A percentile compares a stretch with the other conserved stretches of the same genome.
phyloP scores from a whole-genome alignment of 164 flowering plant genomes.

The Euptelea pleiosperma region DNA sequence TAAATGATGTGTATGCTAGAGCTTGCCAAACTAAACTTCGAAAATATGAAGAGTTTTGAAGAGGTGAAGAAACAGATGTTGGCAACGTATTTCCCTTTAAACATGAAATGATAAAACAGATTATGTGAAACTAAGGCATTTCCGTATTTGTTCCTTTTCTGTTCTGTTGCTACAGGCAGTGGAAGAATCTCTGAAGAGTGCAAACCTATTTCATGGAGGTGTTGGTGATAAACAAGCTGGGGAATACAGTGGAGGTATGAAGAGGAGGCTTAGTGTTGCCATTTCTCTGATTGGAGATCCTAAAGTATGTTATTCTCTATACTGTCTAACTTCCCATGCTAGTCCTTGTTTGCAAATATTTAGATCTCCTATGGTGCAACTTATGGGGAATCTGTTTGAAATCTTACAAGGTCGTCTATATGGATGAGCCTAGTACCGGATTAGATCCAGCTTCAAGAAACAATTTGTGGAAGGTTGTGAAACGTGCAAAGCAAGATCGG shows the following conservation, averaged over 20 bases:
- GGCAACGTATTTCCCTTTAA: too few relatives aligned
- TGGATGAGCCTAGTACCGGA: conserved; percentile 60
- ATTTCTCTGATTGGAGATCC: conserved; percentile 88
- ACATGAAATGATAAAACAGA: too few relatives aligned
- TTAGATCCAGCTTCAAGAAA: conserved; percentile 75
- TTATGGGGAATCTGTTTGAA: not conserved
- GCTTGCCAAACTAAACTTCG: too few relatives aligned
- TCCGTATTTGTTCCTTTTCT: not conserved
- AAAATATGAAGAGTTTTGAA: too few relatives aligned
- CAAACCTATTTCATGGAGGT: conserved; percentile 68
- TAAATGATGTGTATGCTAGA: too few relatives aligned
- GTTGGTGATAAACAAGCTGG: conserved; percentile 76
- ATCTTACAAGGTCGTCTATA: conserved; percentile 19
- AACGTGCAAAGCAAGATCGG: conserved; percentile 52
- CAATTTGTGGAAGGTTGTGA: conserved; percentile 64
- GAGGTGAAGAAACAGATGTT: too few relatives aligned
- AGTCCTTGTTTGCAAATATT: not conserved
- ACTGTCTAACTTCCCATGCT: conserved; percentile 1
- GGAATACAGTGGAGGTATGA: conserved; percentile 94
- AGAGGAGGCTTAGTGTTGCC: conserved; percentile 91
- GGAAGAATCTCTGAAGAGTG: conserved; percentile 68
- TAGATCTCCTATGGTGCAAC: not conserved
- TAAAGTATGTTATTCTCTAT: conserved; percentile 37
- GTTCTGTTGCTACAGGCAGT: conserved; percentile 50
- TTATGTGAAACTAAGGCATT: too few relatives aligned